phyloP scores from a whole-genome alignment of 2,329 filamentous ascomycete species.

The Amauroascus niger region DNA sequence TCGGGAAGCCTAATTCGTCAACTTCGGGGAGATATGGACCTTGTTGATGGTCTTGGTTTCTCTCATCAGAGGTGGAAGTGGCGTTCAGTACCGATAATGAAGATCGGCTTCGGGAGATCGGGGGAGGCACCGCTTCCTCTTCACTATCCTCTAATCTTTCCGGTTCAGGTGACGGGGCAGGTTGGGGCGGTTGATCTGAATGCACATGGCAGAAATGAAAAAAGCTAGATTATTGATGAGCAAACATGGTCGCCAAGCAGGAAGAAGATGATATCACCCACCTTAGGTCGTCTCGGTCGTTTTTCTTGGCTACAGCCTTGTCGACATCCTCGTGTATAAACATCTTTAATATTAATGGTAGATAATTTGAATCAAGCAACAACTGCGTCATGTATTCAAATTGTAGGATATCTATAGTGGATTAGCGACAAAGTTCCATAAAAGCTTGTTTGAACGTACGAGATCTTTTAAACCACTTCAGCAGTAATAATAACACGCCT shows the following conservation, averaged over 20 bases:
- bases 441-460: slow-evolving; percentile 50
- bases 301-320: slow-evolving; percentile 73
- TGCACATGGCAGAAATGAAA: slow-evolving; percentile 78
- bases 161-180: slow-evolving; percentile 27
- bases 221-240: slow-evolving; percentile 49
- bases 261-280: slow-evolving; percentile 32
- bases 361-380: slow-evolving; percentile 86
- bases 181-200: slow-evolving; percentile 49
- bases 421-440: background rate
- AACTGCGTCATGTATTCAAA: slow-evolving; percentile 94
- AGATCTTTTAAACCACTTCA: slow-evolving; percentile 95
- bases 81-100: slow-evolving; percentile 26
- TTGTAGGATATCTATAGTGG: slow-evolving; percentile 66
- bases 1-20: slow-evolving; percentile 78
- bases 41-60: slow-evolving; percentile 12
- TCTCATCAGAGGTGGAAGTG: slow-evolving; percentile 22
- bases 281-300: slow-evolving; percentile 74
- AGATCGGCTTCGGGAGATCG: slow-evolving; percentile 54
- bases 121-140: slow-evolving; percentile 71
- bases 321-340: slow-evolving; percentile 93
- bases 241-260: slow-evolving; percentile 11
- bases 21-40: slow-evolving; percentile 44
- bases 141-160: slow-evolving; percentile 37
- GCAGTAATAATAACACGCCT: slow-evolving; percentile 71
- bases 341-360: slow-evolving; percentile 83